Evolutionary conservation across 2,329 filamentous ascomycete species (phyloP), one percentile per base, ranked within the genome.

Genomic region (Cyclaneusma minus): DNA sequence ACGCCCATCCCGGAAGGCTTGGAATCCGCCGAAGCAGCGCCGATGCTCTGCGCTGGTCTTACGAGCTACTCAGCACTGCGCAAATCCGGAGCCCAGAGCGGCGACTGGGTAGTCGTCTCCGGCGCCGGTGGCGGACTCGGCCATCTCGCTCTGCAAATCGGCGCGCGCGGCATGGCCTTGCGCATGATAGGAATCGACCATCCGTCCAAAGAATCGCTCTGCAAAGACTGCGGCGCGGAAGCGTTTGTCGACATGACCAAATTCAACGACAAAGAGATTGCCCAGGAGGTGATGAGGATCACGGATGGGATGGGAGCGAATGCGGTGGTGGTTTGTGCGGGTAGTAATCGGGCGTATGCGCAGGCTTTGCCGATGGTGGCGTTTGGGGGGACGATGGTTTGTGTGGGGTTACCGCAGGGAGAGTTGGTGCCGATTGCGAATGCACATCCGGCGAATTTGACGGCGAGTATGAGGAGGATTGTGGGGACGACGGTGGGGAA

Each of bases 41-140:
- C 79, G 1, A 66, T 85, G 52, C 60, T 85, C 18, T 85, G 79
- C 45, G 79, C 71, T 2, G 79, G 80, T 1, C 61, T 84, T 29
- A 85, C 80, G 0, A 64, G 76, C 0, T 85, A 67, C 43, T 63
- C 66, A 4, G 79, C 79, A 0, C 50, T 85, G 25, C 52, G 59
- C 8, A 59, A 65, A 21, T 61, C 59, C 18, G 41, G 50, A 27
- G 33, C 58, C 23, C 49, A 40, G 35, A 27, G 29, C 7, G 35
- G 35, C 16, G 34, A 39, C 13, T 42, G 38, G 38, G 37, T 39
- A 15, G 37, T 33, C 3, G 35, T 45, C 22, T 34, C 35, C 8
- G 40, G 42, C n/a, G 39, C 36, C 13, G 40, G 41, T 4, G 42
- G 41, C 8, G 41, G 42, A 8, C 35, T 45, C 3, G 41, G 42